These are phyloP conservation scores for Saccharomyces uvarum DNA, from an alignment of 1,139 yeast genomes.

Conservation along the genomic window DNA sequence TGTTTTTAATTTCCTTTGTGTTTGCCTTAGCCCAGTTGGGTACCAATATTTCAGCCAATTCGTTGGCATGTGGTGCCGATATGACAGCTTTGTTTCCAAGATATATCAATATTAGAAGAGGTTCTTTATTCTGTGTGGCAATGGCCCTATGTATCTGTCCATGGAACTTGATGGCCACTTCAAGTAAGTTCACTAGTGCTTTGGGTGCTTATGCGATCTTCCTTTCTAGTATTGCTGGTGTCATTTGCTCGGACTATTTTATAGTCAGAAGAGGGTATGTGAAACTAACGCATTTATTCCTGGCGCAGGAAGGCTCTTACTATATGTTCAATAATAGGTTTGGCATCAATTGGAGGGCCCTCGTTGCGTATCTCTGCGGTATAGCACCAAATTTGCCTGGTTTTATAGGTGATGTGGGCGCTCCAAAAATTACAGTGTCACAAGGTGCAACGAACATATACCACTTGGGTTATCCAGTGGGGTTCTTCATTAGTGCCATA, in stretches of 20 bases:
- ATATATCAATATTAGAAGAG: slow-evolving; percentile 74
- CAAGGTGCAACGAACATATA: slow-evolving; percentile 68
- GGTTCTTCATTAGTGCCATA: slow-evolving; percentile 51
- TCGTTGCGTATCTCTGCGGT: slow-evolving; percentile 62
- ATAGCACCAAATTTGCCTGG: slow-evolving; percentile 79
- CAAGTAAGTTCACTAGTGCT: slow-evolving; percentile 75
- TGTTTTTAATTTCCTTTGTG: slow-evolving; percentile 65
- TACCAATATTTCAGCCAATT: slow-evolving; percentile 81
- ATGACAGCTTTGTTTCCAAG: slow-evolving; percentile 76
- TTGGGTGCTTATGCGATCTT: slow-evolving; percentile 80
- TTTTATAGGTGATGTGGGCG: slow-evolving; percentile 71
- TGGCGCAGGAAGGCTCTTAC: slow-evolving; percentile 36
- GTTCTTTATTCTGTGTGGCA: slow-evolving; percentile 70
- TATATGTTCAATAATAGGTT: slow-evolving; percentile 50
- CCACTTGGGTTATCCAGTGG: slow-evolving; percentile 65
- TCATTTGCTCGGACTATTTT: slow-evolving; percentile 68
- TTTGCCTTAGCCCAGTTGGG: slow-evolving; percentile 83
- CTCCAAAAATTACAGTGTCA: slow-evolving; percentile 46
- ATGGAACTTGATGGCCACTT: slow-evolving; percentile 72
- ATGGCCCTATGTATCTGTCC: slow-evolving; percentile 76
- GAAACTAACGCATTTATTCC: slow-evolving; percentile 56
- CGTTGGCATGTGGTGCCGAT: slow-evolving; percentile 85
- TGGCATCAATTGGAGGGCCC: slow-evolving; percentile 81
- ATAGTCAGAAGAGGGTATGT: slow-evolving; percentile 66
- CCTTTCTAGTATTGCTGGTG: slow-evolving; percentile 81